Base-by-base conservation (phyloP, 1,284 basidiomycete species). In the Pyrrhoderma noxium region DNA sequence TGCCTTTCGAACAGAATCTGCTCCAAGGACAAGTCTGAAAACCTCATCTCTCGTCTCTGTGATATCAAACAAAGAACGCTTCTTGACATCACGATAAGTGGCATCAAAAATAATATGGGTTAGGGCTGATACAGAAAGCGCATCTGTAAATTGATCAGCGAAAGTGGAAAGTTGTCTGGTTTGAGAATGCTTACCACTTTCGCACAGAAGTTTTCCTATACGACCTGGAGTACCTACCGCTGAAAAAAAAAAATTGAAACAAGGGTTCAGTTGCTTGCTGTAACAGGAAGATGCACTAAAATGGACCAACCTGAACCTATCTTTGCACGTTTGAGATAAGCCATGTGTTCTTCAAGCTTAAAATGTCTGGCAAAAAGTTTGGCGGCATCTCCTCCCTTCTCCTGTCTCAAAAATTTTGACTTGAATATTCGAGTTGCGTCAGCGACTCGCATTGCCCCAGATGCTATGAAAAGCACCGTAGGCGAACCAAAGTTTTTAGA, bases 311-410 rank as follows among this genome's bases (percentile, higher is more conserved):
- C 48, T 27, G 82, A 74, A 16, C 82, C 83, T 43, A 92, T 75
- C 62, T 82, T 87, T 14, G 87, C 88, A 57, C 78, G 74, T 63
- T 75, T 75, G 58, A 93, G 70, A 67, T 89, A 88, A 16, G 76
- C 69, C 59, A 85, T 78, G 62, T 93, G 89, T 54, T 91, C 84
- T 49, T 81, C 71, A 40, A 93, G 71, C 67, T 90, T 92, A 68
- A 90, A 81, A 63, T 93, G 89, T 65, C 82, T 89, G 41, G 89
- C 86, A 60, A 93, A 93, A 31, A 90, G 73, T 64, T 93, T 93
- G 25, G 85, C 89, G 38, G 91, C 80, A 56, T 90, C 86, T 23
- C 84, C 86, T 52, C 87, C 81, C 64, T 87, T 89, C 47, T 88
- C 80, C 48, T 84, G 81, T 59, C 80, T 70, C 53, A 89, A 70